Evolutionary conservation across 495 filamentous ascomycete genomes (phyloP).

Genomic region (Penicillium pancosmium): DNA sequence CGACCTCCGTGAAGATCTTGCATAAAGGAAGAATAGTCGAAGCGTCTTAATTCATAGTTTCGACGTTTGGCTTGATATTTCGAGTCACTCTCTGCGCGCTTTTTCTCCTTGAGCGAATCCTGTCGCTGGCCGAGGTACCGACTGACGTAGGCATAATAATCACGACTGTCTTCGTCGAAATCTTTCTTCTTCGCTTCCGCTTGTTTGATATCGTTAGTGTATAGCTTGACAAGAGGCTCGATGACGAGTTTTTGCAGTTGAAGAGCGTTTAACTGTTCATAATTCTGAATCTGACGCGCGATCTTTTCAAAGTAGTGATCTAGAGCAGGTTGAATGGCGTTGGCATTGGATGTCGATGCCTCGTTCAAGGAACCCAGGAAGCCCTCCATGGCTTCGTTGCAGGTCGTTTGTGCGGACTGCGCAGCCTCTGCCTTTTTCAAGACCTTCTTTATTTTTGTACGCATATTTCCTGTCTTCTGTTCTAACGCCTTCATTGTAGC

Average conservation of each 20-base stretch:
- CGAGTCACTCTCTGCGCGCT: conserved; percentile 86
- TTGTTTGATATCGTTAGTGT: conserved; percentile 96
- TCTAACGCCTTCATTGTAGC: conserved; percentile 97
- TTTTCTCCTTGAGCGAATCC: conserved; percentile 96
- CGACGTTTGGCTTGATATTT: conserved; percentile 95
- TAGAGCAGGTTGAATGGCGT: conserved; percentile 91
- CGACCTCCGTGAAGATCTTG: conserved; percentile 96
- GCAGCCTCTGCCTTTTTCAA: conserved; percentile 88
- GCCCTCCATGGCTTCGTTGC: conserved; percentile 78
- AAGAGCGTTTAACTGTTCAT: conserved; percentile 79
- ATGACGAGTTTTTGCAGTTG: conserved; percentile 93
- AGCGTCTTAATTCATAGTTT: conserved; percentile 94
- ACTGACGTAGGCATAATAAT: conserved; percentile 94
- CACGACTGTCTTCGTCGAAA: conserved; percentile 97
- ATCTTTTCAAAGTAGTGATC: conserved; percentile 99
- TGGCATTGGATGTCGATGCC: conserved; percentile 86
- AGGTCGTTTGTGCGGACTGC: conserved; percentile 73
- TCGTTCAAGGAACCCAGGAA: conserved; percentile 91
- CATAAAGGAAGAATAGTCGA: conserved; percentile 99
- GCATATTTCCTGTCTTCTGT: conserved; percentile 95
- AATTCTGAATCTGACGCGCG: conserved; percentile 82
- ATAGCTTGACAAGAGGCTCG: conserved; percentile 88
- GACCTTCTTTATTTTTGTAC: conserved; percentile 91
- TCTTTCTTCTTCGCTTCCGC: conserved; percentile 96
- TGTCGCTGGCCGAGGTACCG: conserved; percentile 94